Percentiles rank a stretch among this genome's conserved stretches.
Conservation (phyloP, 2,329 filamentous ascomycete species). For the Cytospora piceae region DNA sequence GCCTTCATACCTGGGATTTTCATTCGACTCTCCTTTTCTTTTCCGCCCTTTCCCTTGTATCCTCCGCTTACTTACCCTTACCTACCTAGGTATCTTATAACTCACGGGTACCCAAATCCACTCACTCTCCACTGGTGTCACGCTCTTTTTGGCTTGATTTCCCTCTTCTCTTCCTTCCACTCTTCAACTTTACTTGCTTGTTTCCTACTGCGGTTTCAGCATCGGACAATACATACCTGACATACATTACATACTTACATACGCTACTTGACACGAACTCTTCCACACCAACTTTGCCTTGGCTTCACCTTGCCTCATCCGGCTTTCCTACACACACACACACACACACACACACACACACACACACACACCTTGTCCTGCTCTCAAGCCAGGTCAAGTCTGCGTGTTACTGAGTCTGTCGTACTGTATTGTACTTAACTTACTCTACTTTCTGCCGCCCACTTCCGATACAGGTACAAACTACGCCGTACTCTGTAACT, state of each 20-base stretch:
- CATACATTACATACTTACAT: slow-evolving; percentile 15
- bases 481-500: slow-evolving; percentile 17
- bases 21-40: slow-evolving; percentile 21
- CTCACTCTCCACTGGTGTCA: slow-evolving; percentile 25
- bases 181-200: slow-evolving; percentile 13
- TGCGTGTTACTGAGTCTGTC: slow-evolving; percentile 22
- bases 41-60: slow-evolving; percentile 27
- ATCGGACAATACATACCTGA: slow-evolving; percentile 19
- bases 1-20: slow-evolving; percentile 26
- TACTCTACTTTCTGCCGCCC: slow-evolving; percentile 15
- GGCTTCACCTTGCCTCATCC: slow-evolving; percentile 6
- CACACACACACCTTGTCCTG: slow-evolving; percentile 16
- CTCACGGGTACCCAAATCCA: slow-evolving; percentile 26
- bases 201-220: slow-evolving; percentile 28
- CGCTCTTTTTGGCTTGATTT: slow-evolving; percentile 27
- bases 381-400: slow-evolving; percentile 23
- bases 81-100: slow-evolving; percentile 27
- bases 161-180: slow-evolving; percentile 23
- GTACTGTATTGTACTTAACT: slow-evolving; percentile 11
- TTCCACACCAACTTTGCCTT: slow-evolving; percentile 12
- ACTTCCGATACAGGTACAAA: slow-evolving; percentile 16
- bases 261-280: slow-evolving; percentile 20
- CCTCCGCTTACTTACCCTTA: slow-evolving; percentile 13
- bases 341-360: slow-evolving; percentile 1
- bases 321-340: slow-evolving; percentile 8